phyloP scores from a whole-genome alignment of 2,329 filamentous ascomycete genomes.

The Penicillium sclerotiorum region DNA sequence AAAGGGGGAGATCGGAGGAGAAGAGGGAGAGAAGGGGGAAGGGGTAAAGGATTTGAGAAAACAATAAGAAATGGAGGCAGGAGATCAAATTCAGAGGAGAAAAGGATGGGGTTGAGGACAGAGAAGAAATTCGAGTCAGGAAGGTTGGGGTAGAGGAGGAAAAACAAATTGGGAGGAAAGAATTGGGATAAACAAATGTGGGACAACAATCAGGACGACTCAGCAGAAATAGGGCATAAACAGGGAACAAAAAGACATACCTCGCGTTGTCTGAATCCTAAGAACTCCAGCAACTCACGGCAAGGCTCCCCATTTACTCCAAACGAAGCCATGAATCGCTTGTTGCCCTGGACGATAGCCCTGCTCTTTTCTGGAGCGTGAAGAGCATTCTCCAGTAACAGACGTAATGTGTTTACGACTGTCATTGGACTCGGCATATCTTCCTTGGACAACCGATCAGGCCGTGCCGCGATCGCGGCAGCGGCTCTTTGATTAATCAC shows the following conservation, averaged over 20 bases:
- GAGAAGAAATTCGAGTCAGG: background rate
- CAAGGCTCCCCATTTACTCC: slow-evolving; percentile 59
- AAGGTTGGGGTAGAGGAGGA: background rate
- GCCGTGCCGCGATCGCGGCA: slow-evolving; percentile 53
- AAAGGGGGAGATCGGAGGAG: too few relatives aligned
- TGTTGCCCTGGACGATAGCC: slow-evolving; percentile 62
- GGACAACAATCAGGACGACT: too few relatives aligned
- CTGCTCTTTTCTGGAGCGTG: slow-evolving; percentile 53
- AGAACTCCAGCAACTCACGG: slow-evolving; percentile 56
- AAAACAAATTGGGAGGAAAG: background rate
- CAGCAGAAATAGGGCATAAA: too few relatives aligned
- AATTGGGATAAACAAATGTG: background rate
- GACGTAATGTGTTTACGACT: slow-evolving; percentile 59
- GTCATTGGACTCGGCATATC: slow-evolving; percentile 55
- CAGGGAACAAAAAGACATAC: slow-evolving; percentile 34
- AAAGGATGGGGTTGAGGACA: too few relatives aligned
- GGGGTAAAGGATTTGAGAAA: too few relatives aligned
- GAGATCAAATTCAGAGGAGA: too few relatives aligned
- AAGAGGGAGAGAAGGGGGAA: too few relatives aligned
- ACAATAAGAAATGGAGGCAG: too few relatives aligned
- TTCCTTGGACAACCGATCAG: slow-evolving; percentile 57
- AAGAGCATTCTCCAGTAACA: slow-evolving; percentile 63
- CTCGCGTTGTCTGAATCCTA: slow-evolving; percentile 58
- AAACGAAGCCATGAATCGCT: slow-evolving; percentile 65
- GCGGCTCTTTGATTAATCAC: slow-evolving; percentile 57